Evolutionary conservation across 768 basidiomycete genomes (phyloP), one percentile per base, ranked within the genome.

Genomic region (Collybia mongolica): DNA sequence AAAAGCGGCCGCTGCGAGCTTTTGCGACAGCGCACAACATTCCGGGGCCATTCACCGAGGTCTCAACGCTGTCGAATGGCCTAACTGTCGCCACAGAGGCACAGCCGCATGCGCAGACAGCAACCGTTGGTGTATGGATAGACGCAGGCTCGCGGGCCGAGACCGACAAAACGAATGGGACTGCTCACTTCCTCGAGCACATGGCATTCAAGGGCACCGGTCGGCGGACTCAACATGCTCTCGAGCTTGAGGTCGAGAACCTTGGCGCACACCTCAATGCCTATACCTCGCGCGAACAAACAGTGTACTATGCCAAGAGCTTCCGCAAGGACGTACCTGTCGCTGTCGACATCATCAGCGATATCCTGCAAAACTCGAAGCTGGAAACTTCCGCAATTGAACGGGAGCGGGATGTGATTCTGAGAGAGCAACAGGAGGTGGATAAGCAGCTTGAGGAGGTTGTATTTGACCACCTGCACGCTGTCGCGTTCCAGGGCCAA

Each of bases 51-150:
- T 76, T 87, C 56, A 97, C 94, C 39, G 86, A 98, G 71, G 84
- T 93, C 53, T 88, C 94, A 22, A 96, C 93, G 5, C 87, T 99
- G 48, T 77, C 91, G 12, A 98, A 97, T 75, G 97, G 97, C 53
- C 77, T 99, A 51, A 96, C 93, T 11, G 86, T 99, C 57, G 95
- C 95, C 43, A 96, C 94, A 1, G 93, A 96, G 70, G 73, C 89
- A 6, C 90, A 93, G 53, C 80, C 91, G 4, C 87, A 91, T 66
- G 88, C 93, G 3, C 90, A 95, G 72, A 98, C 97, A 0, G 94
- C 95, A 6, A 99, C 96, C n/a, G 93, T 98, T 29, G 97, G 97
- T 55, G 88, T 98, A 53, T 99, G 94, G 94, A 96, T 99, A 61
- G 96, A 98, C 67, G 96, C 97, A 51, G 97, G 97, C 56, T 94